Evolutionary conservation across 2,329 filamentous ascomycete genomes (phyloP), one percentile per base, ranked within the genome.

Genomic region (Neobulgaria alba): DNA sequence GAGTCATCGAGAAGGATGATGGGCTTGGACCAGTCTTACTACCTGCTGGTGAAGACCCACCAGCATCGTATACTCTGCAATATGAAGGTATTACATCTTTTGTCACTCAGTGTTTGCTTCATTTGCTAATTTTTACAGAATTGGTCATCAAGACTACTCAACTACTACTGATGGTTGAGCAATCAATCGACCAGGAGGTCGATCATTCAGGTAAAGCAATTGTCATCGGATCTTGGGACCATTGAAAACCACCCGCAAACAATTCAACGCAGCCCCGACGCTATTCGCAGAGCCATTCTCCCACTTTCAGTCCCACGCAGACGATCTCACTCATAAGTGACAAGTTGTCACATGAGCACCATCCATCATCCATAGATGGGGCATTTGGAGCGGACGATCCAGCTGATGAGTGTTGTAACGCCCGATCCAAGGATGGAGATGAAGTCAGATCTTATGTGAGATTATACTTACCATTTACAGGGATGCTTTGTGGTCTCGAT

Each of bases 21-120:
- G 65, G 53, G 62, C 59, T 54, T 56, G 60, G 39, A 54, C 66
- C 41, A 74, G 63, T 85, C 10, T 61, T 77, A 12, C 64, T 67
- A 2, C 64, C 63, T 10, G 37, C 31, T 16, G 46, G 45, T 18
- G 73, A 79, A 37, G 78, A 86, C 33, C 61, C 72, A 12, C 69
- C 79, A 2, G 75, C 84, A 5, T 76, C 70, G 41, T 92, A 87
- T 57, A 72, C 73, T 26, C 66, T 93, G 21, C 74, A 82, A 38
- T 83, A 85, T 54, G 69, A 85, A 72, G 79, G 84, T 86, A 65
- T 43, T 69, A 35, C 5, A 10, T 35, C 12, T 19, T 9, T 18
- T 3, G n/a, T 17, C 8, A 10, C n/a, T 10, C 4, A 3, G 3
- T 10, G 36, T 3, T 38, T 15, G n/a, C 37, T 10, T 10, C 4